phyloP scores from a whole-genome alignment of 257 asterid genomes.

The Thymus mandschuricus region DNA sequence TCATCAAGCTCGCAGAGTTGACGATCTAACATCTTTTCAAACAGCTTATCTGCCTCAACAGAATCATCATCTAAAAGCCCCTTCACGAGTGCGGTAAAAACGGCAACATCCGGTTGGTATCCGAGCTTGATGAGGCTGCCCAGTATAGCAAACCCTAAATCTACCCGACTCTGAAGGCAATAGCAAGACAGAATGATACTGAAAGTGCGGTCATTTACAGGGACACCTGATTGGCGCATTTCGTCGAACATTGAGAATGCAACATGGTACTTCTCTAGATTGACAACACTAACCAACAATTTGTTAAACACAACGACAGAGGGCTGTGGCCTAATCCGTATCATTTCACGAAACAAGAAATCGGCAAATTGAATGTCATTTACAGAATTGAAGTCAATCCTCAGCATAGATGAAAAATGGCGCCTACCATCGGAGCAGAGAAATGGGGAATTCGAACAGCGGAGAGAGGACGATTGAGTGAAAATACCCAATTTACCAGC shows the following conservation, averaged over 20 bases:
- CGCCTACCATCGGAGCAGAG: not conserved
- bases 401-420: slow-evolving; percentile 5
- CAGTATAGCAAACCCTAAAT: not conserved
- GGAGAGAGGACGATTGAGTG: not conserved
- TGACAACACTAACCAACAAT: not conserved
- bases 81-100: not conserved
- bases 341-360: slow-evolving; percentile 5
- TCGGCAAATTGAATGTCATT: not conserved
- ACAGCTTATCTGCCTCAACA: not conserved
- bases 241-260: not conserved
- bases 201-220: not conserved
- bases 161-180: not conserved
- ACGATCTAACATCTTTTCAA: not conserved
- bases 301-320: not conserved
- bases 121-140: slow-evolving; percentile 1
- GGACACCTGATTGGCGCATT: slow-evolving; percentile 7
- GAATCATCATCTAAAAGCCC: not conserved
- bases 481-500: not conserved
- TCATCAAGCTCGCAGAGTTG: not conserved
- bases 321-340: not conserved
- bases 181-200: not conserved
- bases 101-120: not conserved
- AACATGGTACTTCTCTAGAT: not conserved
- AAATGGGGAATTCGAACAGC: not conserved
- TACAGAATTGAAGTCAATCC: slow-evolving; percentile 6